Conservation (phyloP, 257 asterid species). For the Plantago major region DNA sequence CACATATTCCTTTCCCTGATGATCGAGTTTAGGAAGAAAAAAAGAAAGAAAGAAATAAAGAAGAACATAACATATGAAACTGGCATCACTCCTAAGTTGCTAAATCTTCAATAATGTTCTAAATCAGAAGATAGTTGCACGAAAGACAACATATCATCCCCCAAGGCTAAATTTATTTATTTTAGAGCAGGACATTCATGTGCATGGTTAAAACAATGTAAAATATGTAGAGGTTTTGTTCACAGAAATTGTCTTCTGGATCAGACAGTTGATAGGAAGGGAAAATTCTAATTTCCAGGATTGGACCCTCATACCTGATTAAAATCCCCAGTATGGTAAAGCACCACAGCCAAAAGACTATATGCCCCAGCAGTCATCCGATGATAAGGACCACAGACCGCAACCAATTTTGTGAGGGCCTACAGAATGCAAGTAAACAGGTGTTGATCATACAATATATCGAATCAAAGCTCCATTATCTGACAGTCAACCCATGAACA, state of each 20-base stretch:
- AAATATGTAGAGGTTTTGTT: too few species aligned
- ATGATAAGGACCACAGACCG: constrained; percentile 89
- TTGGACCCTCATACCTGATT: constrained; percentile 53
- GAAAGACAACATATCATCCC: neutral
- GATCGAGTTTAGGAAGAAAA: too few species aligned
- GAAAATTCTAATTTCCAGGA: neutral
- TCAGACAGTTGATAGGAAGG: neutral
- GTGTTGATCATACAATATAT: constrained; percentile 1
- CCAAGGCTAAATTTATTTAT: neutral
- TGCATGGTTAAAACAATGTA: too few species aligned
- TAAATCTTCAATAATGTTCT: neutral
- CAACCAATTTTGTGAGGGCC: constrained; percentile 68
- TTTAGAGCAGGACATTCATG: neutral
- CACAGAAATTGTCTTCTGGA: too few species aligned
- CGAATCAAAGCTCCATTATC: neutral
- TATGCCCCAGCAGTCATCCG: constrained; percentile 87
- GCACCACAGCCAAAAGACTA: constrained; percentile 81
- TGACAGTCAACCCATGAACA: neutral
- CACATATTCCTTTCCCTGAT: too few species aligned
- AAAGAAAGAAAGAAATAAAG: too few species aligned
- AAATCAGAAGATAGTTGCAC: constrained; percentile 6
- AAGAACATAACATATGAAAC: too few species aligned
- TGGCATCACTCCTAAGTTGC: too few species aligned
- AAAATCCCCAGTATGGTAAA: constrained; percentile 80
- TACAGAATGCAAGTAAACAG: constrained; percentile 29